Conservation (phyloP, 495 filamentous ascomycete species). For the Aspergillus indologenus region DNA sequence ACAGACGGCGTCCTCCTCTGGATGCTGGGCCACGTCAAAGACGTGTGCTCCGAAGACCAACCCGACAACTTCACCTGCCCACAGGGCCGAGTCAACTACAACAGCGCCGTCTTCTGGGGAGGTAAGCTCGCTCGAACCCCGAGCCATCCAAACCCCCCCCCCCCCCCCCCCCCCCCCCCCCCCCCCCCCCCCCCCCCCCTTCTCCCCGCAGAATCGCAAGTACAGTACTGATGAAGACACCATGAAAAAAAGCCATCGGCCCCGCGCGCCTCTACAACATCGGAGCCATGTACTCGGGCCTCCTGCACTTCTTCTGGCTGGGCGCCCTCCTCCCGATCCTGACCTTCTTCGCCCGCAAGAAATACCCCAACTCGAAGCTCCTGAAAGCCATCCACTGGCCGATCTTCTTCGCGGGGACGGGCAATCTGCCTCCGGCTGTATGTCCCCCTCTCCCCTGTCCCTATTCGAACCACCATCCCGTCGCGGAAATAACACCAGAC, state of each 20-base stretch:
- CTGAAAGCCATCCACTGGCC: conserved; percentile 20
- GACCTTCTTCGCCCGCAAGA: conserved; percentile 12
- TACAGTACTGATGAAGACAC: no score
- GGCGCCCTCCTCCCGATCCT: conserved; percentile 16
- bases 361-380: conserved; percentile 11
- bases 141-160: no score
- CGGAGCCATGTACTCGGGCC: conserved; percentile 23
- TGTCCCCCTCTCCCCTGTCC: background rate
- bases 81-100: conserved; percentile 85
- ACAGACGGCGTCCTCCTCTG: conserved; percentile 69
- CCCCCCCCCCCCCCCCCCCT: no score
- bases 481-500: no score
- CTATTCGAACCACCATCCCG: background rate
- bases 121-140: conserved; percentile 25
- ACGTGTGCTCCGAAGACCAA: conserved; percentile 72
- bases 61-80: conserved; percentile 87
- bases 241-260: conserved; percentile 50
- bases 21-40: conserved; percentile 77
- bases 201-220: no score
- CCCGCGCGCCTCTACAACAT: conserved; percentile 60
- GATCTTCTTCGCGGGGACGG: conserved; percentile 22
- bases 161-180: no score
- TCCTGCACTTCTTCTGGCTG: conserved; percentile 22
- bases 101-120: conserved; percentile 85
- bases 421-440: conserved; percentile 20